Evolutionary conservation across 139 green algal genomes (phyloP), one percentile per base, ranked within the genome.

Genomic region (Edaphochlamys debaryana): DNA sequence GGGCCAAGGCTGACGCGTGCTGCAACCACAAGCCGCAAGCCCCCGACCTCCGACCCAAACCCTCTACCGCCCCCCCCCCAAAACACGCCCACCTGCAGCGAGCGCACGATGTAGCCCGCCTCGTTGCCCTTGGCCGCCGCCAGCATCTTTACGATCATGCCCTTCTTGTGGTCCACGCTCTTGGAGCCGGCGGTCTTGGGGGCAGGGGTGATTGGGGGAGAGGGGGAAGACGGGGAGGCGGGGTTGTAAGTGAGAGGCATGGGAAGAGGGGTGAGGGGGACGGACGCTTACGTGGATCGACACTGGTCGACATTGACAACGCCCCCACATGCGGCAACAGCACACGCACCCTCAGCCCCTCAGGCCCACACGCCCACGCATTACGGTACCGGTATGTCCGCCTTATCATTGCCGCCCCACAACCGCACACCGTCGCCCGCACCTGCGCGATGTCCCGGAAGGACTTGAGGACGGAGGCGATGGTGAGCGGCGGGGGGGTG

Each of bases 121-220:
- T 99, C 97, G 78, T 89, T 91, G 40, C 93, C 89, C 72, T 93
- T 92, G 52, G 91, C 88, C 7, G 93, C 87, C n/a, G 92, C 92
- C 48, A 99, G 88, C 78, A 99, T 90, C 86, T 97, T 97, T 60
- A 93, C 91, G 66, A 99, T 98, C 25, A 93, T 60, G 9, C 70
- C 87, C 67, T 89, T 90, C 92, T 98, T 98, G 36, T 84, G 84
- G 34, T 97, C 93, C 87, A 93, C 82, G 62, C 84, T 92, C 67
- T 91, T 92, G 41, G 77, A 62, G 40, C 94, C 95, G n/a, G 85
- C 58, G 34, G 79, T 66, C 72, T 67, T 60, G 0, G 32, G 66
- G 32, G 17, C 23, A 11, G 45, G n/a, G 79, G 58, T 7, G 58
- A 20, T 60, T 60, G 52, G 52, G 17, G 52, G 17, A 60, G 17